phyloP scores from a whole-genome alignment of 768 basidiomycete species.

The Russula sp. region DNA sequence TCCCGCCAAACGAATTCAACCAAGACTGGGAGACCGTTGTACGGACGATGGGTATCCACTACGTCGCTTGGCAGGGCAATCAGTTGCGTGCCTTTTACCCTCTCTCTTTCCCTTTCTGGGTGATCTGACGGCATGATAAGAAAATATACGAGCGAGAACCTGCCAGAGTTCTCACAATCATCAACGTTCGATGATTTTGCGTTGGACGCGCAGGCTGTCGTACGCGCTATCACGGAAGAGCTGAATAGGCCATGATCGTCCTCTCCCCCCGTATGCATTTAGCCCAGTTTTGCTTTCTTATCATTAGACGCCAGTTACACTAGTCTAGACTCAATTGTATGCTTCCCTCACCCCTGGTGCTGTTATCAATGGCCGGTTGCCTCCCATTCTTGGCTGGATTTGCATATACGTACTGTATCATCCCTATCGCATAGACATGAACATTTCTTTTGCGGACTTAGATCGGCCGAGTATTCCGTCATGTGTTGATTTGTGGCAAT shows the following conservation, averaged over 20 bases:
- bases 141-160: constrained; percentile 20
- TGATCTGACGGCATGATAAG: neutral
- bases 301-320: neutral
- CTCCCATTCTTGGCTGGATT: neutral
- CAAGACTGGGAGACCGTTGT: constrained; percentile 27
- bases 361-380: neutral
- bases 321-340: neutral
- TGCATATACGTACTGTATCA: neutral
- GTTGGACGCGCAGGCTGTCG: constrained; percentile 23
- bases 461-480: neutral
- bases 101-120: neutral
- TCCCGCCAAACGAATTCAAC: constrained; percentile 21
- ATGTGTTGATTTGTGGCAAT: neutral
- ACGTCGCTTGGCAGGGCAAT: constrained; percentile 27
- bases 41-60: constrained; percentile 25
- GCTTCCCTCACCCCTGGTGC: neutral
- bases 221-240: constrained; percentile 21
- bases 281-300: neutral
- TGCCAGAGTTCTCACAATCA: constrained; percentile 8
- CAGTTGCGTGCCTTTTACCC: constrained; percentile 21
- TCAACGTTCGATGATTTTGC: constrained; percentile 13
- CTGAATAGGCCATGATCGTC: constrained; percentile 5
- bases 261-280: neutral
- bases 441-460: constrained; percentile 1
- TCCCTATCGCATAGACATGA: neutral